Evolutionary conservation across 768 basidiomycete genomes (phyloP), one percentile per base, ranked within the genome.

Genomic region (Suillus americanus): DNA sequence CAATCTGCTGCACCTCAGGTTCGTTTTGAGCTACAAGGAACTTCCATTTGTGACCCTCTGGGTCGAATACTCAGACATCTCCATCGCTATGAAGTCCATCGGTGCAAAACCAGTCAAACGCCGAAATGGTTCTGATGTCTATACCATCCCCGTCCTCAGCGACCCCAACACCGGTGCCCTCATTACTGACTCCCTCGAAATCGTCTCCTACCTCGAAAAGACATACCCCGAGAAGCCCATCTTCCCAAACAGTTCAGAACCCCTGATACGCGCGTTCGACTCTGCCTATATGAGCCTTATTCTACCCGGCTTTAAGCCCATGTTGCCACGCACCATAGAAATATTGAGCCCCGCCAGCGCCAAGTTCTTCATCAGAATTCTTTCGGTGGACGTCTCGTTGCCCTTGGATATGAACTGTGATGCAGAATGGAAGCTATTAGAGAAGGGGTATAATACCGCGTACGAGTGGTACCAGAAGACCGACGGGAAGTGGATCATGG

Each of bases 311-410:
- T 38, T 72, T 6, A 63, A 70, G 41, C 45, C 66, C 14, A 55
- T 68, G 60, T 5, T 73, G 56, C 37, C 77, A 25, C 74, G 75
- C n/a, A 28, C 66, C 1, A 66, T 69, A 16, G 55, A 70, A 16
- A 65, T 74, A 45, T 65, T 85, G 63, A 77, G 73, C 35, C 71
- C 75, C 5, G 66, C 63, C 43, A 82, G 81, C 63, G 64, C 65
- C 45, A 74, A 70, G 35, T 79, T 79, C 69, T 86, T 82, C 66
- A 67, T 78, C 23, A 55, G 63, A 23, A 80, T 77, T 5, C 70
- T 80, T 40, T 75, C 78, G 62, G 63, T 18, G 3, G n/a, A 9
- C 3, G 72, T 79, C 54, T 80, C 79, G 6, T 72, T 65, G 50
- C 69, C 71, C 16, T 65, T 86, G 60, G 81, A 83, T 30, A 76